Evolutionary conservation across 1,284 basidiomycete genomes (phyloP).

Genomic region (Tilletia horrida): DNA sequence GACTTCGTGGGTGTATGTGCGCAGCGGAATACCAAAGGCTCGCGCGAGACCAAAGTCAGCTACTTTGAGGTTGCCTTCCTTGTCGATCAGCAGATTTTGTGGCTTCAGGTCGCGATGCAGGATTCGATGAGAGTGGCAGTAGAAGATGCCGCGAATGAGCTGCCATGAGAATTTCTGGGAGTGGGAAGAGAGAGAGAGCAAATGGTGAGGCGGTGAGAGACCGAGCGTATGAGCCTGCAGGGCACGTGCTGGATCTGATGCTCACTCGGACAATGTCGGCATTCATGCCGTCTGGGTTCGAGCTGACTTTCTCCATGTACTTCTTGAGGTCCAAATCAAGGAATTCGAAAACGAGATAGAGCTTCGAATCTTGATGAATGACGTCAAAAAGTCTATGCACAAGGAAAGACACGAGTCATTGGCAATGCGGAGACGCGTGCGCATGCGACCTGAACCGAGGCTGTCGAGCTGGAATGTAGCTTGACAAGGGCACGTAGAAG

Average conservation of each 20-base stretch:
- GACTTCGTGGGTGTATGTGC: slow-evolving; percentile 95
- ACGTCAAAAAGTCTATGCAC: slow-evolving; percentile 81
- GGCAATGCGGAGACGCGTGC: slow-evolving; percentile 17
- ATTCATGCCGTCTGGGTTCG: slow-evolving; percentile 62
- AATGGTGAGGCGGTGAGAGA: neutral
- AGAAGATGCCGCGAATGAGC: slow-evolving; percentile 79
- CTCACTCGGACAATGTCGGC: slow-evolving; percentile 79
- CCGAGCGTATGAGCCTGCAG: neutral
- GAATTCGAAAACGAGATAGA: slow-evolving; percentile 96
- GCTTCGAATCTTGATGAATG: slow-evolving; percentile 91
- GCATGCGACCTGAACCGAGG: neutral
- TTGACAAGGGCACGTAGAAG: neutral
- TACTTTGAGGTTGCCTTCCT: slow-evolving; percentile 59
- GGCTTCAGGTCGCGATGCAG: slow-evolving; percentile 96
- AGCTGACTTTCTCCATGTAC: slow-evolving; percentile 74
- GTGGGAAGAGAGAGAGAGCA: neutral
- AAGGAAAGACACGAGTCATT: slow-evolving; percentile 16
- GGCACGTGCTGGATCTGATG: too few relatives aligned
- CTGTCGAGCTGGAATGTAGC: neutral
- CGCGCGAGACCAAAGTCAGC: slow-evolving; percentile 95
- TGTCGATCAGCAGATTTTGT: slow-evolving; percentile 93
- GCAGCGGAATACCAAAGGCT: slow-evolving; percentile 94
- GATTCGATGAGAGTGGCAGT: slow-evolving; percentile 93
- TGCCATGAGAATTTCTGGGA: slow-evolving; percentile 85
- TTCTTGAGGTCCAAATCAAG: slow-evolving; percentile 89